phyloP scores from a whole-genome alignment of 225 moss, liverwort and hornwort genomes.

The Takakia lepidozioides region DNA sequence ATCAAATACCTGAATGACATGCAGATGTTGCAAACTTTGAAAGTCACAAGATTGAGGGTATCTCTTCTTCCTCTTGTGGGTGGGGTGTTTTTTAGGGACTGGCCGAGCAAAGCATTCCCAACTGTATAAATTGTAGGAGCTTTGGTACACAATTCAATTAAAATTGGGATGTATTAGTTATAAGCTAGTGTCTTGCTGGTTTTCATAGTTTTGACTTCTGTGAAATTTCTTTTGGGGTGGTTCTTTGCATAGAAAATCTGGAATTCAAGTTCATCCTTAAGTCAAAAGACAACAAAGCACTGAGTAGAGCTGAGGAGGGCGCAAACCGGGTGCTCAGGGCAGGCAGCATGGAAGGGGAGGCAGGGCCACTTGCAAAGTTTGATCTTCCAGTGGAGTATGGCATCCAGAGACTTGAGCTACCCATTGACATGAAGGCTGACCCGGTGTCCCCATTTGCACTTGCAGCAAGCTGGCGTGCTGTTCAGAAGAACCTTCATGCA shows the following conservation, averaged over 20 bases:
- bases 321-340: constrained; percentile 57
- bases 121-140: no score
- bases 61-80: no score
- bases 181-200: no score
- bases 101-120: no score
- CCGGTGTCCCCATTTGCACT: constrained; percentile 76
- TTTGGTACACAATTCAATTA: no score
- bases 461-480: constrained; percentile 77
- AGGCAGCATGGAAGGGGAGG: constrained; percentile 61
- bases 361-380: constrained; percentile 58
- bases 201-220: no score
- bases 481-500: constrained; percentile 60
- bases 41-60: no score
- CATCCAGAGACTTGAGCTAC: constrained; percentile 53
- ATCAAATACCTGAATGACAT: no score
- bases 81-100: no score
- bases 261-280: constrained; percentile 78
- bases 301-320: constrained; percentile 59
- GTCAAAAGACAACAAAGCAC: constrained; percentile 51
- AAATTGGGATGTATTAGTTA: no score
- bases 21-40: no score
- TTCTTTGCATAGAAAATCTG: constrained; percentile 37
- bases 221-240: no score
- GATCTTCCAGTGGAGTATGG: constrained; percentile 43
- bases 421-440: constrained; percentile 58